Evolutionary conservation across 2,329 filamentous ascomycete species (phyloP).

Genomic region (Blastomyces gilchristii): DNA sequence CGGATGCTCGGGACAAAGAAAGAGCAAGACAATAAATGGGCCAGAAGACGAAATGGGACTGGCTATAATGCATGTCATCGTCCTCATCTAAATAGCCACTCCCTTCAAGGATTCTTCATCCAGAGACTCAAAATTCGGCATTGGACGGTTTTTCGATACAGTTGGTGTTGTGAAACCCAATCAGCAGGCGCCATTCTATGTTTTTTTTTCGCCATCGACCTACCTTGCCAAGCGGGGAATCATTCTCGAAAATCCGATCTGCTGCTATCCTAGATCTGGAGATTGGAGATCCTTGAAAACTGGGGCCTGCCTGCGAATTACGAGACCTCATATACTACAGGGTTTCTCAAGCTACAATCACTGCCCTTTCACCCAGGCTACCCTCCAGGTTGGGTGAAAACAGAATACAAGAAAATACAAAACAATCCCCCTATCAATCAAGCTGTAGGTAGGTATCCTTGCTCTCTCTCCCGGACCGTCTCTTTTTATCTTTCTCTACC

Average conservation of each 20-base stretch:
- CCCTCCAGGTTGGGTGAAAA: neutral
- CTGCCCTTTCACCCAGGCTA: neutral
- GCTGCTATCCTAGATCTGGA: neutral
- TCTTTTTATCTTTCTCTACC: neutral
- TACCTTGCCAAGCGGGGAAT: neutral
- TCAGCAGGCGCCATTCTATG: neutral
- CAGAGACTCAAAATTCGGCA: neutral
- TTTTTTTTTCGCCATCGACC: neutral
- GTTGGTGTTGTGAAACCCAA: conserved; percentile 1
- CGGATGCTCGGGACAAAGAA: neutral
- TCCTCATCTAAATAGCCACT: neutral
- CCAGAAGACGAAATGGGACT: neutral
- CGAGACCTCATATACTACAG: neutral
- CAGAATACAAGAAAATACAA: neutral
- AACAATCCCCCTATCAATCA: neutral
- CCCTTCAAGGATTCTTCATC: neutral
- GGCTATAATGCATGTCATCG: neutral
- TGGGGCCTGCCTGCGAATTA: neutral
- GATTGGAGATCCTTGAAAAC: neutral
- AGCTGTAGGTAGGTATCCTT: neutral
- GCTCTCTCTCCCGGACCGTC: neutral
- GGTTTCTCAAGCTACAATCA: neutral
- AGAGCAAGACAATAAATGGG: neutral
- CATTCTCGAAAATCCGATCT: conserved; percentile 5
- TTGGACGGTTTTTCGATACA: neutral